A percentile compares a stretch with the other conserved stretches of the same genome.
Conservation (phyloP, 192 early-diverging fungal species). For the Podila clonocystis region DNA sequence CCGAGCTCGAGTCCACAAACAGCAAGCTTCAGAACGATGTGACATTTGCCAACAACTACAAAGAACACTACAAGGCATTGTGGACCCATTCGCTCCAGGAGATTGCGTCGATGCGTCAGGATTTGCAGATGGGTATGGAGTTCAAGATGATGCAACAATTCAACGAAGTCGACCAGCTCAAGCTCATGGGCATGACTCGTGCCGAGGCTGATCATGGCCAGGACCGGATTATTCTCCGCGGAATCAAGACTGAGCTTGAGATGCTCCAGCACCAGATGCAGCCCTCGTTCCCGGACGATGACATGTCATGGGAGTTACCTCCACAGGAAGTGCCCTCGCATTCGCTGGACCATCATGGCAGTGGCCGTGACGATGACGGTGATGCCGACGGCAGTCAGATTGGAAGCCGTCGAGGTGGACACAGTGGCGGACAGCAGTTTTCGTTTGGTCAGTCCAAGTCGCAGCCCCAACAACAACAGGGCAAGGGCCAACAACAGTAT, state of each 20-base stretch:
- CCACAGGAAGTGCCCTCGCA: slow-evolving; percentile 18
- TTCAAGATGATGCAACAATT: slow-evolving; percentile 55
- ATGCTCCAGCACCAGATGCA: slow-evolving; percentile 49
- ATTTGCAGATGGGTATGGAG: slow-evolving; percentile 52
- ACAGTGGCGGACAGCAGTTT: background rate
- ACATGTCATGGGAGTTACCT: slow-evolving; percentile 43
- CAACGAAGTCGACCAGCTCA: slow-evolving; percentile 49
- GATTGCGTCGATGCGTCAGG: slow-evolving; percentile 50
- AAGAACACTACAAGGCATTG: slow-evolving; percentile 48
- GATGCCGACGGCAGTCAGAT: background rate
- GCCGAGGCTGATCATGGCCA: slow-evolving; percentile 45
- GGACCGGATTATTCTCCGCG: slow-evolving; percentile 41
- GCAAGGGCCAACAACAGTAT: background rate
- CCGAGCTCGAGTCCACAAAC: slow-evolving; percentile 40
- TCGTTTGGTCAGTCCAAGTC: background rate
- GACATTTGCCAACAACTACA: slow-evolving; percentile 52
- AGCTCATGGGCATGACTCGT: slow-evolving; percentile 47
- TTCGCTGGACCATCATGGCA: background rate
- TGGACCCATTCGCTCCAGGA: slow-evolving; percentile 51
- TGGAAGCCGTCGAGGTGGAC: background rate
- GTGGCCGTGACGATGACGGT: background rate
- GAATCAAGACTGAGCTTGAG: slow-evolving; percentile 47
- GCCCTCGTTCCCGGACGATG: slow-evolving; percentile 38
- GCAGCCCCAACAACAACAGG: background rate
- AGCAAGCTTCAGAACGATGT: slow-evolving; percentile 51